Conservation (phyloP, 2,329 filamentous ascomycete genomes). For the Paecilomyces sp. region DNA sequence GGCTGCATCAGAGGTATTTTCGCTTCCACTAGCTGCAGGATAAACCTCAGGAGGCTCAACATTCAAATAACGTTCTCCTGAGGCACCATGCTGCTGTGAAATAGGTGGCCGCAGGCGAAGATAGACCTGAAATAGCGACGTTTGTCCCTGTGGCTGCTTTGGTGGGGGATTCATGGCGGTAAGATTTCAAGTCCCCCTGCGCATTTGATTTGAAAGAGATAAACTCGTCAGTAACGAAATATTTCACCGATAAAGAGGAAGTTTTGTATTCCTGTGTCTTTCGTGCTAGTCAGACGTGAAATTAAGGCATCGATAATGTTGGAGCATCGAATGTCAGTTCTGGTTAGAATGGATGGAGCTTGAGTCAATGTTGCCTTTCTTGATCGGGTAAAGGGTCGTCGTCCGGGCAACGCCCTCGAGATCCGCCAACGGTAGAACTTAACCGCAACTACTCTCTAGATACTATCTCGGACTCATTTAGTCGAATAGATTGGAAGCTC, state of each 20-base stretch:
- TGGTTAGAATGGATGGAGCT: neutral
- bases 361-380: neutral
- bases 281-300: neutral
- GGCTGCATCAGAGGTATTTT: slow-evolving; percentile 19
- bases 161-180: slow-evolving; percentile 30
- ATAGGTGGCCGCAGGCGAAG: slow-evolving; percentile 70
- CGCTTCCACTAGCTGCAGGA: slow-evolving; percentile 21
- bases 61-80: slow-evolving; percentile 63
- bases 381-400: neutral
- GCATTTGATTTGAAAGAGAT: neutral
- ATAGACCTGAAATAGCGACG: slow-evolving; percentile 81
- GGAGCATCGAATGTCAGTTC: neutral
- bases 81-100: slow-evolving; percentile 30
- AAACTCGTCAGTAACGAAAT: neutral
- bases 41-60: slow-evolving; percentile 54
- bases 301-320: neutral
- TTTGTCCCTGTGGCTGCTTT: slow-evolving; percentile 38
- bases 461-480: no score
- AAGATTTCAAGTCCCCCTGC: neutral
- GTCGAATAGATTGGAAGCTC: no score
- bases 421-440: no score
- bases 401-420: neutral
- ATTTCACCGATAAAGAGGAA: neutral
- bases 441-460: no score
- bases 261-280: neutral